Base-by-base conservation (phyloP, 306 rosid species). In the Comarum palustre region DNA sequence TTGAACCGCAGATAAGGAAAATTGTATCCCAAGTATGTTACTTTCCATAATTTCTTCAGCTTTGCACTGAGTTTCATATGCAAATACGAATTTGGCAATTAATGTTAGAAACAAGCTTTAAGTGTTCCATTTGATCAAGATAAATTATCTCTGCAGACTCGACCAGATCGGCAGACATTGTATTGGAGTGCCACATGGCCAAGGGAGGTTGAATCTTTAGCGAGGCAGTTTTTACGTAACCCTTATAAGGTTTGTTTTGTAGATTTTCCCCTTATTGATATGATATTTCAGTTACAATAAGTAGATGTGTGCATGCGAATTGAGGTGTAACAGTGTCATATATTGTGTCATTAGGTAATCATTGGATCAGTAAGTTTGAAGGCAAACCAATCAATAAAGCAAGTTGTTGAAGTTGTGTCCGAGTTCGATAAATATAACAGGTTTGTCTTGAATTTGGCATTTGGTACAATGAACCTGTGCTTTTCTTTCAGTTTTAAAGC, bases 111-210 rank as follows among this genome's bases (percentile, higher is more conserved):
- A 3, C 38, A 5, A 11, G 16, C n/a, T 6, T 15, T 79, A 42
- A 20, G 27, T 59, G 25, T 48, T 46, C 48, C n/a, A 22, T 43
- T 63, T 52, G 45, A 74, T 50, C 27, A 24, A 52, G 42, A 48
- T 60, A 41, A 16, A 60, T 68, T 20, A 5, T 72, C 72, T 78
- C 83, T 50, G 66, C 86, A 94, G 98, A 88, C 92, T 75, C 92
- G 97, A 71, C 98, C 98, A 54, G 98, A 94, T 84, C 86, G 98
- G 75, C 98, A 94, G 89, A 94, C 98, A 45, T 83, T 94, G 76
- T 91, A 89, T 60, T 94, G 98, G 98, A 94, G 98, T 82, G 98
- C 98, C 76, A 94, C 98, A 15, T 94, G 98, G 98, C 98, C 98
- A 79, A 91, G 85, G 86, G 97, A 94, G 84, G 98, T 94, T 83